Base-by-base conservation (phyloP, 768 basidiomycete species). In the Coprinellus aureogranulatus region DNA sequence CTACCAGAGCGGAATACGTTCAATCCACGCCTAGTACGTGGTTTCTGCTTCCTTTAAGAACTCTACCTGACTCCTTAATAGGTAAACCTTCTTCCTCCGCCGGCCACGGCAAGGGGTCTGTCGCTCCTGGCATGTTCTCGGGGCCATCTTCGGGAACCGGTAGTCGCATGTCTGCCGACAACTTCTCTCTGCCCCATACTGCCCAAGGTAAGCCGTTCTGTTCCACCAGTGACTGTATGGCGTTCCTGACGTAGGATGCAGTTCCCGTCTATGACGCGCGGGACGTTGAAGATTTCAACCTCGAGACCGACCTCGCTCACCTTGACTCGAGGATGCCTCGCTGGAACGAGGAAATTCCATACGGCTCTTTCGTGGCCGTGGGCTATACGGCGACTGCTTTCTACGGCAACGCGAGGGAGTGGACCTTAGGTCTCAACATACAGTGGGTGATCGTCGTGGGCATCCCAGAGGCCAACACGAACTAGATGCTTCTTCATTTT, bases 211-310 rank as follows among this genome's bases (percentile, higher is more conserved):
- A 6, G 42, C 18, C 5, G 5, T n/a, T 8, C 5, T 18, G 8
- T 6, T 23, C 5, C 5, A 5, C 8, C 23, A 5, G 16, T 23
- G n/a, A n/a, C n/a, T n/a, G n/a, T 44, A n/a, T n/a, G 16, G 8
- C 8, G 16, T 23, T 23, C 9, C 23, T 44, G 42, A 44, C 23
- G 6, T 8, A 8, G 23, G n/a, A n/a, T n/a, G 18, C 23, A 59
- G 58, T 59, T 6, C 58, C 52, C 14, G 47, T 59, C 6, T 59
- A 54, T 28, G 58, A 59, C 40, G 53, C 53, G 8, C 53, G 53
- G 12, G 30, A 41, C 18, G 20, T 22, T 0, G 28, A 48, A 1
- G 49, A 8, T 6, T 22, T 59, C 20, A 34, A 54, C 40, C 20
- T 55, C 9, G 2, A 45, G 3, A 26, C 31, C 11, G 58, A 54